Percentiles rank a stretch among this genome's conserved stretches.
Evolutionary conservation across 306 rosid species (phyloP).

Genomic region (Vigna mungo): DNA sequence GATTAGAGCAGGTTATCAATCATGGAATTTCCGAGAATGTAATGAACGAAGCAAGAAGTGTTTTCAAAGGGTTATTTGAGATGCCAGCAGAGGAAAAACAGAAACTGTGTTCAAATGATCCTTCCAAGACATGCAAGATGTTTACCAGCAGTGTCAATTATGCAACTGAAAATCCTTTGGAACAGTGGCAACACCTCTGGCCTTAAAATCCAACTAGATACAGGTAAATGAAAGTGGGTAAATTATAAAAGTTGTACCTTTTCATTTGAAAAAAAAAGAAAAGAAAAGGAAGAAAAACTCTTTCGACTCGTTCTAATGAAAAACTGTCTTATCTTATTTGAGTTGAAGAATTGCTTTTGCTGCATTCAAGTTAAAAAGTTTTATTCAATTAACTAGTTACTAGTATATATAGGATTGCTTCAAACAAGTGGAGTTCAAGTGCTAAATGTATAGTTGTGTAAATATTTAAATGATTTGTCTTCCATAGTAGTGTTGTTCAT

Average conservation of each 20-base stretch:
- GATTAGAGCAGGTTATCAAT: constrained; percentile 41
- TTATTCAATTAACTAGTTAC: background rate
- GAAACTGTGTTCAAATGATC: constrained; percentile 36
- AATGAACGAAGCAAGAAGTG: constrained; percentile 25
- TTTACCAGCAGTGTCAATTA: constrained; percentile 38
- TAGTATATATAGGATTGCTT: too few species aligned
- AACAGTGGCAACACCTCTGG: constrained; percentile 46
- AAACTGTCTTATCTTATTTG: background rate
- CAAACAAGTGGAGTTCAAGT: too few species aligned
- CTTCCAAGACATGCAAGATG: constrained; percentile 25
- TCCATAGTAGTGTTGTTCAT: too few species aligned
- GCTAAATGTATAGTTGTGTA: too few species aligned
- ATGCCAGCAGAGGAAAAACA: constrained; percentile 41
- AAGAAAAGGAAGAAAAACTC: background rate
- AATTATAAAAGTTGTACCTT: background rate
- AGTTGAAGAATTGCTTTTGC: background rate
- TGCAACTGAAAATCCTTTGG: constrained; percentile 45
- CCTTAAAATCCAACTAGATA: constrained; percentile 45
- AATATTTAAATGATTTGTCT: too few species aligned
- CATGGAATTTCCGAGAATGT: constrained; percentile 38
- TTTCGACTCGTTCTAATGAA: background rate
- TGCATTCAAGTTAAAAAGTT: background rate
- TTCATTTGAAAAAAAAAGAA: background rate
- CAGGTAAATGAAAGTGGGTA: background rate
- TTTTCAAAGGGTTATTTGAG: constrained; percentile 40